Evolutionary conservation across 495 filamentous ascomycete species (phyloP).

Genomic region (Penicillium soppii): DNA sequence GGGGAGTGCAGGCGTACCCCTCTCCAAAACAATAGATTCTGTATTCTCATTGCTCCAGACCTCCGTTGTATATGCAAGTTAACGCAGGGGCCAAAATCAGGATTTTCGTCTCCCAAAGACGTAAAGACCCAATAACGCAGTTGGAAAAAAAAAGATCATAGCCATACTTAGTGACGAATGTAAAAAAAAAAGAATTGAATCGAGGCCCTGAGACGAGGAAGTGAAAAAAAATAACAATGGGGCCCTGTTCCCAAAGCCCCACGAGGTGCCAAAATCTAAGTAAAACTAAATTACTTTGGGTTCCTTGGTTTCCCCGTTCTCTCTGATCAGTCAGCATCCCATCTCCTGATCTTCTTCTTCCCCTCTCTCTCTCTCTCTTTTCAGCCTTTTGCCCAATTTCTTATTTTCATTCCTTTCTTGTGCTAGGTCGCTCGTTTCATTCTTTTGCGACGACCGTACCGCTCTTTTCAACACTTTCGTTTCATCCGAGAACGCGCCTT

Average conservation of each 20-base stretch:
- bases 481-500: slow-evolving; percentile 27
- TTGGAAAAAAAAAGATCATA: not conserved
- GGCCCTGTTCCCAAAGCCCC: slow-evolving; percentile 7
- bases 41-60: slow-evolving; percentile 2
- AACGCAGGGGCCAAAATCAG: slow-evolving; percentile 22
- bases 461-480: slow-evolving; percentile 29
- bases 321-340: slow-evolving; percentile 30
- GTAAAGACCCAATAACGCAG: not conserved
- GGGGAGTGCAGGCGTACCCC: slow-evolving; percentile 10
- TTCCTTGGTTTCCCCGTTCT: not conserved
- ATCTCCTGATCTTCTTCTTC: slow-evolving; percentile 30
- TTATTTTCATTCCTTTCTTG: slow-evolving; percentile 24
- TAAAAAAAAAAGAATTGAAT: slow-evolving; percentile 2
- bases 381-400: slow-evolving; percentile 28
- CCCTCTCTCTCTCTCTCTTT: slow-evolving; percentile 23
- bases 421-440: slow-evolving; percentile 42
- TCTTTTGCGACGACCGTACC: slow-evolving; percentile 41
- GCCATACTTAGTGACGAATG: not conserved
- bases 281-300: slow-evolving; percentile 1
- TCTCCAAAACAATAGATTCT: slow-evolving; percentile 1
- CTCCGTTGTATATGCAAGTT: slow-evolving; percentile 9
- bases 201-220: slow-evolving; percentile 3
- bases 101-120: not conserved
- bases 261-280: slow-evolving; percentile 24
- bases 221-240: slow-evolving; percentile 1